Conservation (phyloP, 345 rosid genomes). For the Arabis hirsuta region DNA sequence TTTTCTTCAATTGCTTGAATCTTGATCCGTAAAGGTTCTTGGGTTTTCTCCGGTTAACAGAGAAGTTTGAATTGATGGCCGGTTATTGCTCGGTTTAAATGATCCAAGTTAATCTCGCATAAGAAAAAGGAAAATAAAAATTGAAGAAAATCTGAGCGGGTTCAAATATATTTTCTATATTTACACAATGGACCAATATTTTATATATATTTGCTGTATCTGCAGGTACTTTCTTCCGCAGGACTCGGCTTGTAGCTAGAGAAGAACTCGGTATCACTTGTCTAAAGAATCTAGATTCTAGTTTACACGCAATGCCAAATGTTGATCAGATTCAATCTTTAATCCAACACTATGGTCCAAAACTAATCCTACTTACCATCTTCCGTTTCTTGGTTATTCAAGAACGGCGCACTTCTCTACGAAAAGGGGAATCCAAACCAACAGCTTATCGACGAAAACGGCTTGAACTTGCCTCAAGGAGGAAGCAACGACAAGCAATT, state of each 20-base stretch:
- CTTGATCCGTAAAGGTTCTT: neutral
- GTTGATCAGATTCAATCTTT: slow-evolving; percentile 68
- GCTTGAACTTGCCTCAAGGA: slow-evolving; percentile 74
- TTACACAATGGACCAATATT: too few relatives aligned
- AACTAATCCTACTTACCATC: slow-evolving; percentile 69
- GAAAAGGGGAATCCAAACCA: slow-evolving; percentile 46
- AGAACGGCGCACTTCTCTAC: slow-evolving; percentile 63
- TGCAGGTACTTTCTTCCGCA: slow-evolving; percentile 77
- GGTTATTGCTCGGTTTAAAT: slow-evolving; percentile 18
- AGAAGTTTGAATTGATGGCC: slow-evolving; percentile 7
- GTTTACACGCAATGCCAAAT: slow-evolving; percentile 76
- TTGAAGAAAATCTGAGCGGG: neutral
- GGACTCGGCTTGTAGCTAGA: slow-evolving; percentile 47
- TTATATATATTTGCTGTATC: slow-evolving; percentile 45
- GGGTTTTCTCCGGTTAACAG: slow-evolving; percentile 23
- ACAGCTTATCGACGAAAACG: slow-evolving; percentile 54
- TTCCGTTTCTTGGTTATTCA: slow-evolving; percentile 43
- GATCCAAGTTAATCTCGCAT: neutral
- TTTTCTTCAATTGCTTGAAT: slow-evolving; percentile 9
- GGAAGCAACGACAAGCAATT: slow-evolving; percentile 66
- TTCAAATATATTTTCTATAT: too few relatives aligned
- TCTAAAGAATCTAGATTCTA: slow-evolving; percentile 63
- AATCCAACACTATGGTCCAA: slow-evolving; percentile 73
- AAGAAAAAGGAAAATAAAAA: neutral
- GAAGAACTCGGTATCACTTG: slow-evolving; percentile 53